These are phyloP conservation scores for Trypanosoma cruzi DNA, from an alignment of 208 protist genomes.

Conservation along the genomic window DNA sequence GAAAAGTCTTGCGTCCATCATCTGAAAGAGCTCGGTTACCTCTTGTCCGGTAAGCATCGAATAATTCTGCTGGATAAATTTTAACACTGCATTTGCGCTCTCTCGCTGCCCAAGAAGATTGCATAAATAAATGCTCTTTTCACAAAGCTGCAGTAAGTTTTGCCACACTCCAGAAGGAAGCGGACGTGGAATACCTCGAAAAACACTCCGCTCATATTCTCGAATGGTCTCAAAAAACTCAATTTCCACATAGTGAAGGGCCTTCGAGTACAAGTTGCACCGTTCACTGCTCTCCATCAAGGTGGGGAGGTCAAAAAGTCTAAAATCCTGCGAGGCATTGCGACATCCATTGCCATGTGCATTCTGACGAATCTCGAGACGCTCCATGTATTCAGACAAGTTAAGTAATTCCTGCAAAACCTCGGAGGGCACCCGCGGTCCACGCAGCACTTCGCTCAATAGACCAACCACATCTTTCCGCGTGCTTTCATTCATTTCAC, in stretches of 20 bases:
- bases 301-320: constrained; percentile 83
- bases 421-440: constrained; percentile 76
- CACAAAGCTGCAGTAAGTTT: constrained; percentile 72
- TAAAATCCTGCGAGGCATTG: constrained; percentile 41
- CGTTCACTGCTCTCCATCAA: constrained; percentile 93
- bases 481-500: constrained; percentile 64
- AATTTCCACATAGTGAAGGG: constrained; percentile 96
- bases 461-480: constrained; percentile 52
- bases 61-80: constrained; percentile 94
- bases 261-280: constrained; percentile 95
- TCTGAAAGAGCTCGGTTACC: constrained; percentile 65
- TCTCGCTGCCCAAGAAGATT: constrained; percentile 98
- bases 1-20: constrained; percentile 92
- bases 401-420: constrained; percentile 96
- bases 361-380: constrained; percentile 84
- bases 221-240: constrained; percentile 84
- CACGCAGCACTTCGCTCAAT: constrained; percentile 75
- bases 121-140: constrained; percentile 97
- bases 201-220: constrained; percentile 71
- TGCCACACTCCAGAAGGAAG: constrained; percentile 67
- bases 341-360: constrained; percentile 36
- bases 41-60: constrained; percentile 74
- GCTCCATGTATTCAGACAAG: constrained; percentile 98
- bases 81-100: constrained; percentile 97
- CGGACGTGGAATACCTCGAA: constrained; percentile 56